These are phyloP conservation scores for Exsudoporus frostii DNA, from an alignment of 768 basidiomycete species.

Conservation along the genomic window DNA sequence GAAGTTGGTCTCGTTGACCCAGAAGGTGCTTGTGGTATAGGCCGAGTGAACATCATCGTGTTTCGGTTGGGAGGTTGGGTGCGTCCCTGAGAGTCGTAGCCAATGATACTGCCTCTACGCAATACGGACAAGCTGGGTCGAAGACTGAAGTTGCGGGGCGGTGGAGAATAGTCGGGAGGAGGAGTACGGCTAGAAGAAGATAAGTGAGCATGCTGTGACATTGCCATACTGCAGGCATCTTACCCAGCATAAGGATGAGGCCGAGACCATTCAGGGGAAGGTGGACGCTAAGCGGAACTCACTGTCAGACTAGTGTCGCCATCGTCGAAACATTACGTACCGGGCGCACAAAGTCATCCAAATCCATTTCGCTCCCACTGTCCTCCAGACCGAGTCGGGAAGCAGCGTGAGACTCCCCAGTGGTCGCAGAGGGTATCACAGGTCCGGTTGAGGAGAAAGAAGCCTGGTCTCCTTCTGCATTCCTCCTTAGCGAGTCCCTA, in stretches of 20 bases:
- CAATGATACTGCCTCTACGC: constrained; percentile 9
- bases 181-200: constrained; percentile 20
- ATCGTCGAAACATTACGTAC: constrained; percentile 4
- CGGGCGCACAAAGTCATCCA: constrained; percentile 17
- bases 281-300: constrained; percentile 18
- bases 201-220: background rate
- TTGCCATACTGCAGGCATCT: background rate
- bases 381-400: constrained; percentile 20
- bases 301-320: constrained; percentile 2
- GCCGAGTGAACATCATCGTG: constrained; percentile 4
- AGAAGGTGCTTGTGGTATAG: constrained; percentile 7
- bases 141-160: constrained; percentile 14
- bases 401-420: constrained; percentile 11
- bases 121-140: constrained; percentile 15
- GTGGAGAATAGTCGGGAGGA: constrained; percentile 21
- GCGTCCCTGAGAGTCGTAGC: constrained; percentile 8
- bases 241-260: constrained; percentile 28
- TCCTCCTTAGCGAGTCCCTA: constrained; percentile 31
- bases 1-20: constrained; percentile 5
- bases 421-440: background rate
- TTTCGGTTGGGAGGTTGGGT: constrained; percentile 12
- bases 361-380: constrained; percentile 29
- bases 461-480: constrained; percentile 21
- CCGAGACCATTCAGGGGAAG: constrained; percentile 25
- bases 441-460: constrained; percentile 12